These are phyloP conservation scores for Trebouxiophyceae sp. DNA, from an alignment of 163 green algal species.

Conservation along the genomic window DNA sequence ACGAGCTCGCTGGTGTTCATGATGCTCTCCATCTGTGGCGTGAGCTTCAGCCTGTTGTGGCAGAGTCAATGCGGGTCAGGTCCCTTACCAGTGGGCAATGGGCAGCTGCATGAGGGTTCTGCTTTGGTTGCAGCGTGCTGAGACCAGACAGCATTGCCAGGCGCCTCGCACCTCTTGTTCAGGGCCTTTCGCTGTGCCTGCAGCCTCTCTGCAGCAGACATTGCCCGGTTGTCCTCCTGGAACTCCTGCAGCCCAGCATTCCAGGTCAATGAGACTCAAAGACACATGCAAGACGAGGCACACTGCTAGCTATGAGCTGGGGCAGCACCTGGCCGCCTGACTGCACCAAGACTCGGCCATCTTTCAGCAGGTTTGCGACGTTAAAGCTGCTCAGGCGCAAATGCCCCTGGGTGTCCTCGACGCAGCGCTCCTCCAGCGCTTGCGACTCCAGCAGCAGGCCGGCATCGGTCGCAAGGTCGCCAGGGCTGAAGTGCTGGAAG, in stretches of 20 bases:
- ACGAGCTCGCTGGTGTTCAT: slow-evolving; percentile 63
- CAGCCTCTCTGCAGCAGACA: neutral
- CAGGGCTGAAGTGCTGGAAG: slow-evolving; percentile 40
- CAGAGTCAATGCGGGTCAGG: neutral
- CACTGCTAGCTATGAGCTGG: neutral
- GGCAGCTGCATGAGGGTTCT: slow-evolving; percentile 1
- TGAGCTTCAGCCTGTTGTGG: slow-evolving; percentile 33
- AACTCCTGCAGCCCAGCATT: neutral
- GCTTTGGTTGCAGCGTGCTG: neutral
- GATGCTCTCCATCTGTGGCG: slow-evolving; percentile 32
- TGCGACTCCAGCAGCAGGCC: slow-evolving; percentile 1
- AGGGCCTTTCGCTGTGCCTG: neutral
- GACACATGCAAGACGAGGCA: neutral
- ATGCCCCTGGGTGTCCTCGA: no score
- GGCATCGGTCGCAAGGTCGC: neutral
- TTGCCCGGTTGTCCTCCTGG: neutral
- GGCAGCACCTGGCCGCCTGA: neutral
- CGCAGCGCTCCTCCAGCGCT: neutral
- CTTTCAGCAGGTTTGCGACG: neutral
- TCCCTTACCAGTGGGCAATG: no score
- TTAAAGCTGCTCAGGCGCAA: neutral
- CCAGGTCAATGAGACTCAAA: neutral
- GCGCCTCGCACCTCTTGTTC: neutral
- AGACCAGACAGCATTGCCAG: neutral
- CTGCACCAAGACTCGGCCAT: neutral